Percentiles rank a stretch among this genome's conserved stretches.
Conservation (phyloP, 176 grass and related monocot species). For the Phragmites australis region DNA sequence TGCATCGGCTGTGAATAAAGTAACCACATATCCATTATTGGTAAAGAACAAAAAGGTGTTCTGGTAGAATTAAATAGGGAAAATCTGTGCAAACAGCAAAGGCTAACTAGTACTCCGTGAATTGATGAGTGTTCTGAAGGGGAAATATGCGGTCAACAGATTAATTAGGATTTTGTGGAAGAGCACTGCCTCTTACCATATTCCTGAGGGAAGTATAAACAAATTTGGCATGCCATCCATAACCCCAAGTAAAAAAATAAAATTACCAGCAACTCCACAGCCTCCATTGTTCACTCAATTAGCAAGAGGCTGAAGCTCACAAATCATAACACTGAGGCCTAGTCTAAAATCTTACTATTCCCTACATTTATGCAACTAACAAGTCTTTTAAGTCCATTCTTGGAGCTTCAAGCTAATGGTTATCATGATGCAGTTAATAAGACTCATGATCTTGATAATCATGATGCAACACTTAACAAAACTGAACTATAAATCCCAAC, state of each 20-base stretch:
- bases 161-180: not conserved
- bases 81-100: slow-evolving; percentile 7
- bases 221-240: not conserved
- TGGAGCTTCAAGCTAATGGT: not conserved
- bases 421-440: not conserved
- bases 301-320: too few relatives aligned
- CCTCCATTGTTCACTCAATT: not conserved
- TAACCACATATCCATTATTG: slow-evolving; percentile 7
- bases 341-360: not conserved
- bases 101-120: not conserved
- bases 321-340: not conserved
- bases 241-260: not conserved
- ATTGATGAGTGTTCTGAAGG: not conserved
- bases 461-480: not conserved
- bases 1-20: slow-evolving; percentile 79
- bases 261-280: not conserved
- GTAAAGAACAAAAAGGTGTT: not conserved
- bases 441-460: not conserved
- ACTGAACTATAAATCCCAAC: not conserved
- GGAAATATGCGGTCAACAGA: not conserved
- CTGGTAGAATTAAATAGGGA: not conserved
- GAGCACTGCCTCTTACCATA: not conserved
- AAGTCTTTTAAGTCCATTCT: not conserved
- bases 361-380: not conserved
- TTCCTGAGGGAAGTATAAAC: not conserved